phyloP scores from a whole-genome alignment of 805 yeast genomes.

The Metschnikowia rubicola region DNA sequence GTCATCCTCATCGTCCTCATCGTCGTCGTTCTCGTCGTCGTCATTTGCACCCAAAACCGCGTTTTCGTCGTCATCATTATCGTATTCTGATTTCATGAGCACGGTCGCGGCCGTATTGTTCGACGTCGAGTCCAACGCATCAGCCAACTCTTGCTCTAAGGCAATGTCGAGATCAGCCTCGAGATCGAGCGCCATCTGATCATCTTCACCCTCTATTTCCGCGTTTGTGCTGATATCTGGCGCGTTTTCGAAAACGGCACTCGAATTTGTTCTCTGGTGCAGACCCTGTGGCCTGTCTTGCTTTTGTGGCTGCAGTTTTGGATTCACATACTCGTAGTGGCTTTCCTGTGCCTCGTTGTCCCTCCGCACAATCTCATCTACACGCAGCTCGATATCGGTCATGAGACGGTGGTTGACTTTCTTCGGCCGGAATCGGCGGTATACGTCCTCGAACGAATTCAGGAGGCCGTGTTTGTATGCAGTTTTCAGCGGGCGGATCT shows the following conservation, averaged over 20 bases:
- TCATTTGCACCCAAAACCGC: constrained; percentile 20
- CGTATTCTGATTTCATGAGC: constrained; percentile 18
- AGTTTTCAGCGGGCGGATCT: constrained; percentile 43
- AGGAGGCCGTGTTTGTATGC: constrained; percentile 77
- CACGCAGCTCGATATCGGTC: constrained; percentile 73
- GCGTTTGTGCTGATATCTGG: constrained; percentile 5
- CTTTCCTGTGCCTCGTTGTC: constrained; percentile 85
- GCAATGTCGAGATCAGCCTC: constrained; percentile 38
- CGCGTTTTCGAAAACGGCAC: neutral
- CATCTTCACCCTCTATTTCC: constrained; percentile 25
- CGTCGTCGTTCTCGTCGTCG: constrained; percentile 38
- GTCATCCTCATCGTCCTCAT: constrained; percentile 48
- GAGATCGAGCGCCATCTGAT: constrained; percentile 31
- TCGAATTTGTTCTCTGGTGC: neutral
- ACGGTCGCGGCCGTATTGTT: constrained; percentile 19
- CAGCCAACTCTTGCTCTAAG: constrained; percentile 55
- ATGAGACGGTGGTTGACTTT: constrained; percentile 67
- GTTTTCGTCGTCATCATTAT: constrained; percentile 13
- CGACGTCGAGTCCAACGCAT: constrained; percentile 44
- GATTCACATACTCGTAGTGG: constrained; percentile 68
- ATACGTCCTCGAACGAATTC: constrained; percentile 71
- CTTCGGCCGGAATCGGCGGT: constrained; percentile 66
- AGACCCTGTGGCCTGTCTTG: neutral
- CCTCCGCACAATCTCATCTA: constrained; percentile 65
- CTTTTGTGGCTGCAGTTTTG: constrained; percentile 27